phyloP scores from a whole-genome alignment of 805 yeast genomes.

The Candida dajiaensis region DNA sequence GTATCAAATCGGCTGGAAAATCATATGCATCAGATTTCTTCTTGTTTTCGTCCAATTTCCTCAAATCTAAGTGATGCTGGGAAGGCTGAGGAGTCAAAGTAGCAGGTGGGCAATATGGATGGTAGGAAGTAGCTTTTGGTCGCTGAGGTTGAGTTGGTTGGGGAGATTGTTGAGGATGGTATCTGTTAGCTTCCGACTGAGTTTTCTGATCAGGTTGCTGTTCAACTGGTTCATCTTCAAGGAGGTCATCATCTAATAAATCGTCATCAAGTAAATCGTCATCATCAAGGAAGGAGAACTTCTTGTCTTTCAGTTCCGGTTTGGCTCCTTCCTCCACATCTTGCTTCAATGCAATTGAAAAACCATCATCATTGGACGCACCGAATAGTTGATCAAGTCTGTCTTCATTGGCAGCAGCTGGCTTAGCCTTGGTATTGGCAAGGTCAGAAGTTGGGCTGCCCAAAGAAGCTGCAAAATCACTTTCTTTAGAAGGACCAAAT shows the following conservation, averaged over 20 bases:
- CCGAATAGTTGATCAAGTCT: not conserved
- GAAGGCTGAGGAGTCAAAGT: not conserved
- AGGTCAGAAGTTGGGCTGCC: not conserved
- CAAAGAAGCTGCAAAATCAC: not conserved
- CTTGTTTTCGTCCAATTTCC: constrained; percentile 39
- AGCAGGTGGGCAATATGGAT: constrained; percentile 1
- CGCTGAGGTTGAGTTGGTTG: not conserved
- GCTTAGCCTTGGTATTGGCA: not conserved
- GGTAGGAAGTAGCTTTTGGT: not conserved
- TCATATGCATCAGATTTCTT: constrained; percentile 74
- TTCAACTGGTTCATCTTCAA: constrained; percentile 28
- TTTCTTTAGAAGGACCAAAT: not conserved
- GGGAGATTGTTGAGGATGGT: constrained; percentile 5
- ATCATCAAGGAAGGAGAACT: constrained; percentile 16
- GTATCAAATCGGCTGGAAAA: constrained; percentile 54
- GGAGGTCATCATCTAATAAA: constrained; percentile 19
- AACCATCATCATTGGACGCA: not conserved
- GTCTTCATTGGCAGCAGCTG: not conserved
- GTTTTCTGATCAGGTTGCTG: not conserved
- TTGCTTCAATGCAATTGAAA: not conserved
- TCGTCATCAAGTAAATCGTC: constrained; percentile 34
- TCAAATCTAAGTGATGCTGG: constrained; percentile 17
- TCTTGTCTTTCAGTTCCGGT: constrained; percentile 1
- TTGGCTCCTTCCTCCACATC: not conserved
- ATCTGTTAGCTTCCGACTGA: not conserved